Conservation (phyloP, 2,329 filamentous ascomycete species). For the Fusarium graminum region DNA sequence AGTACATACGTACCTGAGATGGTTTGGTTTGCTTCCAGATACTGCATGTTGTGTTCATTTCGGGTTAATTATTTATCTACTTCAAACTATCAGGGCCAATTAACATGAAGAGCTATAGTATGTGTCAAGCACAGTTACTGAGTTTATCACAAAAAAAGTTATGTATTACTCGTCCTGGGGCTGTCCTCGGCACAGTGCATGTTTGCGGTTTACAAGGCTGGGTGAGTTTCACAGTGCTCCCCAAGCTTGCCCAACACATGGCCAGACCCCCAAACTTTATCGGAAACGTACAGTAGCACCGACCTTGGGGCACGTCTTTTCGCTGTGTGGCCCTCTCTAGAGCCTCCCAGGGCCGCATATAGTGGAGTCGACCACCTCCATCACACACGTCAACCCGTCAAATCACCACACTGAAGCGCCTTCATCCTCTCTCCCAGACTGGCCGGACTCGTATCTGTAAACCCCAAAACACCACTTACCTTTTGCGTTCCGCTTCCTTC, state of each 20-base stretch:
- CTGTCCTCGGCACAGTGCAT: slow-evolving; percentile 31
- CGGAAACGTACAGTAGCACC: slow-evolving; percentile 31
- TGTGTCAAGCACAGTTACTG: no score
- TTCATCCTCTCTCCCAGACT: slow-evolving; percentile 33
- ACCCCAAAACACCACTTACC: slow-evolving; percentile 37
- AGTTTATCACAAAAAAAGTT: no score
- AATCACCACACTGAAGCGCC: slow-evolving; percentile 37
- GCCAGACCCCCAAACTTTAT: slow-evolving; percentile 23
- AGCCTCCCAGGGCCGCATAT: slow-evolving; percentile 30
- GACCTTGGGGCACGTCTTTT: slow-evolving; percentile 4
- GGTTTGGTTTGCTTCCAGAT: no score
- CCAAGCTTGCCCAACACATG: slow-evolving; percentile 13
- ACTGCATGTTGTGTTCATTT: no score
- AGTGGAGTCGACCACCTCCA: slow-evolving; percentile 37
- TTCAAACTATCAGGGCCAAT: no score
- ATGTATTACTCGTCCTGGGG: no score
- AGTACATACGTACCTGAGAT: no score
- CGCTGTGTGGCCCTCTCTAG: slow-evolving; percentile 19
- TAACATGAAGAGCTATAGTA: no score
- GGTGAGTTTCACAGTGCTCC: slow-evolving; percentile 26
- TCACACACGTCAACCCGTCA: slow-evolving; percentile 44
- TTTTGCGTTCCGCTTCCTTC: slow-evolving; percentile 18
- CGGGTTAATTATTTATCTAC: no score
- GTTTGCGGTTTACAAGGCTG: slow-evolving; percentile 34
- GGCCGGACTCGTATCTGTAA: slow-evolving; percentile 31